Percentiles rank a stretch among this genome's conserved stretches.
Evolutionary conservation across 352 stramenopile species (phyloP).

Genomic region (Aphanomyces euteiches): DNA sequence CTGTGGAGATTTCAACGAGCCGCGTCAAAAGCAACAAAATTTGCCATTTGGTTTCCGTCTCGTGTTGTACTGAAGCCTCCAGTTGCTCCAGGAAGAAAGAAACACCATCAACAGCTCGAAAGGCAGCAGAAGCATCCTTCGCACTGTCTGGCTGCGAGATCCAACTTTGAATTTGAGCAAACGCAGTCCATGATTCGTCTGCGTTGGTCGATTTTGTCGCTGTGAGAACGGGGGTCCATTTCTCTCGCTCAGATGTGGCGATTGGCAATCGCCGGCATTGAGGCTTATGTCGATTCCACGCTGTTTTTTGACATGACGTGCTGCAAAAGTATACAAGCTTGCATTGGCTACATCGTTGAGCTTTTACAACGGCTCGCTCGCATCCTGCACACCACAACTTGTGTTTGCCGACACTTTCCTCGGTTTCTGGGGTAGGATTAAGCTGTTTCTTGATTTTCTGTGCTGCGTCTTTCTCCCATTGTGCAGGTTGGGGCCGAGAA

Average conservation of each 20-base stretch:
- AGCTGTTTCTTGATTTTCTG: conserved; percentile 19
- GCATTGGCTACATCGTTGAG: conserved; percentile 26
- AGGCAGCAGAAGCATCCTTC: neutral
- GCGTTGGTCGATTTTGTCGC: neutral
- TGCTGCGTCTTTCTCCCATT: conserved; percentile 23
- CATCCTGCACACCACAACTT: conserved; percentile 14
- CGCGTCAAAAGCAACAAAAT: conserved; percentile 24
- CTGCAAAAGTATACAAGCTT: conserved; percentile 28
- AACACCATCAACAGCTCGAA: conserved; percentile 5
- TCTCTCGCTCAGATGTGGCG: neutral
- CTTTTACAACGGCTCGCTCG: neutral
- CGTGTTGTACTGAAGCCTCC: neutral
- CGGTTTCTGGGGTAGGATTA: neutral
- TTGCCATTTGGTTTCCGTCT: conserved; percentile 24
- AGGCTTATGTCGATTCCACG: conserved; percentile 14
- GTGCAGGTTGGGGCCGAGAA: neutral
- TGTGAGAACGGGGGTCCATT: neutral
- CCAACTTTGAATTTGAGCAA: conserved; percentile 3
- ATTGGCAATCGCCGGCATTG: neutral
- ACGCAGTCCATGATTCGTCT: neutral
- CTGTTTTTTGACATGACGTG: conserved; percentile 14
- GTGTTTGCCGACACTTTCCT: neutral
- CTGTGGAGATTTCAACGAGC: conserved; percentile 10
- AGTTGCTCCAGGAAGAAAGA: conserved; percentile 6
- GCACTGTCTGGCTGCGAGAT: neutral